Base-by-base conservation (phyloP, 805 yeast species). In the Sugiyamaella lignohabitans region DNA sequence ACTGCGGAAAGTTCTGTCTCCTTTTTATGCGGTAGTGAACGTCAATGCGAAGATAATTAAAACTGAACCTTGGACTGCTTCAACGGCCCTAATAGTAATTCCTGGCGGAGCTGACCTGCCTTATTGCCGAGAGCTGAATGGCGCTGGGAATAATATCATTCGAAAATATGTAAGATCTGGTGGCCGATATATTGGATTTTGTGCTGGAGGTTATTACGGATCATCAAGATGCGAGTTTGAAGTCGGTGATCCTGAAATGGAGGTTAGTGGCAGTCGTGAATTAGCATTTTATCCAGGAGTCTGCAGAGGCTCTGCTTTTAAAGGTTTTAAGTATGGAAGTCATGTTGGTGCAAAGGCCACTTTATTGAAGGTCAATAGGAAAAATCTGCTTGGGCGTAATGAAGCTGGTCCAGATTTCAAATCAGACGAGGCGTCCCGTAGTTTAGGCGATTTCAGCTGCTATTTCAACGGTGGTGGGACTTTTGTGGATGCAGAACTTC, bases 81-180 rank as follows among this genome's bases (percentile, higher is more conserved):
- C 85, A 58, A 85, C 97, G 0, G 70, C 94, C 0, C 68, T 86
- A 53, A 60, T 93, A 38, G 95, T 88, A 1, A 64, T 93, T 22
- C 99, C 98, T 0, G 99, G 98, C 3, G 99, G 99, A 5, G 97
- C 98, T 0, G 98, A 93, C 61, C 67, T 87, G 43, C 97, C 97
- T 0, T 78, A 82, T 54, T 86, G 95, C 53, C 70, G 73, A 44
- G 77, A 74, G 3, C 73, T 94, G 52, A 80, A 83, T 58, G 91
- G 95, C 1, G 66, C 64, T 1, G 87, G 88, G 0, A 85, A 82
- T 57, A 57, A 66, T 6, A 68, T 71, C 34, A 85, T 87, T 51
- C 63, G 67, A 22, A 77, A 77, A 42, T 87, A 73, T 54, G 87
- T 87, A 1, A 70, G 79, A 24, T 70, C 71, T 46, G 98, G 98